A percentile compares a stretch with the other conserved stretches of the same genome.
Conservation (phyloP, 2,329 filamentous ascomycete genomes). For the Fusarium sp. region DNA sequence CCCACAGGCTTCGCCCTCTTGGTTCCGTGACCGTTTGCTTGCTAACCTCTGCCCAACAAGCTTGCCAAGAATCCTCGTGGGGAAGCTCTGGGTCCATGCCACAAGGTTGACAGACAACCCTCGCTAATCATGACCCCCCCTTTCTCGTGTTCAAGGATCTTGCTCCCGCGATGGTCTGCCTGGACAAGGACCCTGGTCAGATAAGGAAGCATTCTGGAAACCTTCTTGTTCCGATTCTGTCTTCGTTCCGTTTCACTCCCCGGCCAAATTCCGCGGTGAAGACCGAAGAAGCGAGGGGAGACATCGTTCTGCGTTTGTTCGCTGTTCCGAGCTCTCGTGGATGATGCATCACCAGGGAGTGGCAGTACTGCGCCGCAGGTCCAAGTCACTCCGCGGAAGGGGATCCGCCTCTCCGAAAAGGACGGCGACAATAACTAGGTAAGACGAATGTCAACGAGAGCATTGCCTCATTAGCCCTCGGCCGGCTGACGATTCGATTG, state of each 20-base stretch:
- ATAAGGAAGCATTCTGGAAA: conserved; percentile 42
- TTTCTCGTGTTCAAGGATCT: conserved; percentile 25
- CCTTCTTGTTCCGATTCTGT: conserved; percentile 38
- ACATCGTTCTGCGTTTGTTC: neutral
- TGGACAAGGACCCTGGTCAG: conserved; percentile 6
- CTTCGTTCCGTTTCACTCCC: conserved; percentile 25
- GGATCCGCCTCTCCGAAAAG: conserved; percentile 15
- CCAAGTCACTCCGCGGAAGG: conserved; percentile 10
- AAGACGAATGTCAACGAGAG: conserved; percentile 11
- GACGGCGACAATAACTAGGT: neutral
- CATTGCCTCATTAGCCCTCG: conserved; percentile 10
- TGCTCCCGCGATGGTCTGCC: conserved; percentile 4
- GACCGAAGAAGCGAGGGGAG: conserved; percentile 19
- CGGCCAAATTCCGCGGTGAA: conserved; percentile 14
- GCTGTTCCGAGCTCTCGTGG: neutral
- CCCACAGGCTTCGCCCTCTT: neutral
- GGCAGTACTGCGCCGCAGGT: conserved; percentile 28
- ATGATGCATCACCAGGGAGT: conserved; percentile 10
- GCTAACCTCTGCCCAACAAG: conserved; percentile 8
- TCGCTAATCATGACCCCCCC: conserved; percentile 12
- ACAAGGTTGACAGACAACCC: conserved; percentile 7
- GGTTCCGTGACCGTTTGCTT: neutral
- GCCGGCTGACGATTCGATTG: conserved; percentile 3
- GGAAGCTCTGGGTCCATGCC: conserved; percentile 20
- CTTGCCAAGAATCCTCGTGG: conserved; percentile 12